phyloP scores from a whole-genome alignment of 2,329 filamentous ascomycete genomes.

The Paraphaeosphaeria minitans region DNA sequence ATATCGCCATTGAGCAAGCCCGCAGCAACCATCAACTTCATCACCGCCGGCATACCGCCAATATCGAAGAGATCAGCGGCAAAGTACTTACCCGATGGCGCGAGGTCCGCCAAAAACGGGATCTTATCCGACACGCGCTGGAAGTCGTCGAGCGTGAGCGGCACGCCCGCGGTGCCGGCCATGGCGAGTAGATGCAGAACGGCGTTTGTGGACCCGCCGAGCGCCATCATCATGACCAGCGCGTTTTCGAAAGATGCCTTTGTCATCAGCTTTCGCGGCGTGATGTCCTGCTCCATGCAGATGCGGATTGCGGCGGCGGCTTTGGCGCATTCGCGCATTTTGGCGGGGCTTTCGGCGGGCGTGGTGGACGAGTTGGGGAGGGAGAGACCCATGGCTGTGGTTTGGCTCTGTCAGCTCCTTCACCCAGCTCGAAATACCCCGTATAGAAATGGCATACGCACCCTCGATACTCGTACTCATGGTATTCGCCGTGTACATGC shows the following conservation, averaged over 20 bases:
- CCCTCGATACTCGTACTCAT: constrained; percentile 86
- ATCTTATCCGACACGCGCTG: constrained; percentile 81
- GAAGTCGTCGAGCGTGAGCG: constrained; percentile 80
- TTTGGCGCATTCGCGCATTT: constrained; percentile 84
- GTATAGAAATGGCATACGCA: constrained; percentile 1
- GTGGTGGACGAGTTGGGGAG: constrained; percentile 84
- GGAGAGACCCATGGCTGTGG: constrained; percentile 75
- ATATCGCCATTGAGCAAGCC: constrained; percentile 77
- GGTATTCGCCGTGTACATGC: constrained; percentile 95
- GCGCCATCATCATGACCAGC: constrained; percentile 84
- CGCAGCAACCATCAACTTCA: constrained; percentile 81
- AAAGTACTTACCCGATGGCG: constrained; percentile 81
- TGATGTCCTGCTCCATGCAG: constrained; percentile 83
- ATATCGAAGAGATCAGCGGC: constrained; percentile 89
- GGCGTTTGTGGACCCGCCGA: constrained; percentile 89
- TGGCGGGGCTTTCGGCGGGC: constrained; percentile 79
- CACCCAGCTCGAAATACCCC: neutral
- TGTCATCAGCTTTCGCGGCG: constrained; percentile 78
- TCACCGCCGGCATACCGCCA: constrained; percentile 82
- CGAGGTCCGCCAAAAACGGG: constrained; percentile 83
- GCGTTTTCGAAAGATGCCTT: constrained; percentile 86
- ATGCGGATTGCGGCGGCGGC: constrained; percentile 77
- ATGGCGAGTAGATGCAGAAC: constrained; percentile 90
- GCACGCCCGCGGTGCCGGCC: constrained; percentile 81
- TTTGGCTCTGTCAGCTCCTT: neutral